Percentiles rank a stretch among this genome's conserved stretches.
These are phyloP conservation scores for Aspergillus neoniger DNA, from an alignment of 2,329 filamentous ascomycete genomes.

Conservation along the genomic window DNA sequence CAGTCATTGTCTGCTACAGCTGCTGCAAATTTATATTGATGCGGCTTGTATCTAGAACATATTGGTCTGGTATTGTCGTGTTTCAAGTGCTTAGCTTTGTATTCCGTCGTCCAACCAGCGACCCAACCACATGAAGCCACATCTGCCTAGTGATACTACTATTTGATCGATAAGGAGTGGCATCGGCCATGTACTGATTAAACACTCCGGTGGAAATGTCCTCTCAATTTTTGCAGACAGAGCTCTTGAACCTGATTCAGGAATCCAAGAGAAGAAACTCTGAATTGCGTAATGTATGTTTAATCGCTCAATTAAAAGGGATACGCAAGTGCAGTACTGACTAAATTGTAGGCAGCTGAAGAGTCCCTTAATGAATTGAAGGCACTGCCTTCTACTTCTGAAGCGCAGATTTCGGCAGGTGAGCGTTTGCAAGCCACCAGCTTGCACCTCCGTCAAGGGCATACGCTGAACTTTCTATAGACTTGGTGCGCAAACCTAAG, in stretches of 20 bases:
- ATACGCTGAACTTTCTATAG: constrained; percentile 52
- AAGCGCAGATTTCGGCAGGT: constrained; percentile 74
- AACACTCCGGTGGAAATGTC: constrained; percentile 66
- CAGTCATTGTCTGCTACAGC: constrained; percentile 4
- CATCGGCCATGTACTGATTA: constrained; percentile 35
- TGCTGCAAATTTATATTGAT: not conserved
- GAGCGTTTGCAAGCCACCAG: constrained; percentile 23
- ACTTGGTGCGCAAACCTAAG: constrained; percentile 75
- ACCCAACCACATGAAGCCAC: constrained; percentile 18
- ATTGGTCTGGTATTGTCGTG: not conserved
- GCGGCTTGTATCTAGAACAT: not conserved
- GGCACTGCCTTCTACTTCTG: constrained; percentile 69
- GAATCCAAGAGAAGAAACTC: constrained; percentile 95
- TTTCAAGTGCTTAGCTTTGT: not conserved
- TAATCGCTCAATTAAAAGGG: constrained; percentile 14
- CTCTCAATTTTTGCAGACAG: constrained; percentile 81
- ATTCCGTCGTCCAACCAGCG: constrained; percentile 2
- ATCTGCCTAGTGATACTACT: constrained; percentile 17
- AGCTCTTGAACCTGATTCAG: constrained; percentile 87
- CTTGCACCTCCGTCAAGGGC: not conserved
- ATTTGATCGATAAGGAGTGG: constrained; percentile 18
- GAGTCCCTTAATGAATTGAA: constrained; percentile 91
- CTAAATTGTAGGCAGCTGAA: constrained; percentile 71
- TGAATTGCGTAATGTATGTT: constrained; percentile 71
- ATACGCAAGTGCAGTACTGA: constrained; percentile 25